These are phyloP conservation scores for Tulasnella sp. DNA, from an alignment of 768 basidiomycete species.

Conservation along the genomic window DNA sequence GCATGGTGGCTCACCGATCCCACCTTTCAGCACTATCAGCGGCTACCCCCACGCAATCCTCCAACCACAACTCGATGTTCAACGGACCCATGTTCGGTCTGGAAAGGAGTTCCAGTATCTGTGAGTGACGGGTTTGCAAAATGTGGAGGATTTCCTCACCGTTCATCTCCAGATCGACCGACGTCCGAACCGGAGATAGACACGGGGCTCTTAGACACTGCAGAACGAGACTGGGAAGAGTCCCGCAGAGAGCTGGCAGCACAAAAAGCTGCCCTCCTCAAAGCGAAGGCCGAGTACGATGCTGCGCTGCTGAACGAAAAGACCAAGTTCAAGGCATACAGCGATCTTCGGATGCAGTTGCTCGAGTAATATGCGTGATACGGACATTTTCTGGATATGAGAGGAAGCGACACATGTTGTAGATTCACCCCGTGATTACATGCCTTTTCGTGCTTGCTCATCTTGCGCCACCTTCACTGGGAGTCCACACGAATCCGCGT, in stretches of 20 bases:
- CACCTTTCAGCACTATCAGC: too few species aligned
- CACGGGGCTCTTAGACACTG: too few species aligned
- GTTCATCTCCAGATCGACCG: too few species aligned
- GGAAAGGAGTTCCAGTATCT: too few species aligned
- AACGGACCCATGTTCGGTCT: too few species aligned
- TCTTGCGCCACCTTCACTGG: background rate
- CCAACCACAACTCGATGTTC: too few species aligned
- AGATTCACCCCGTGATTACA: background rate
- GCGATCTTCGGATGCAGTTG: background rate
- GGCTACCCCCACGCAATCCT: too few species aligned
- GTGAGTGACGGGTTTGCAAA: too few species aligned
- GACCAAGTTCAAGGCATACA: background rate
- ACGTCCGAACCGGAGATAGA: too few species aligned
- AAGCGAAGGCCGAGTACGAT: background rate
- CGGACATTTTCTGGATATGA: background rate
- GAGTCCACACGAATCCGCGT: conserved; percentile 1
- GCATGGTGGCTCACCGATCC: too few species aligned
- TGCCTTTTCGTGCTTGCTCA: background rate
- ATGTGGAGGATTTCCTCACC: too few species aligned
- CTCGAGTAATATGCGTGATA: background rate
- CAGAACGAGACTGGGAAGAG: background rate
- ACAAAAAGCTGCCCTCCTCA: background rate
- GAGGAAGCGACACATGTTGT: background rate
- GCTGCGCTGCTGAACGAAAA: background rate
- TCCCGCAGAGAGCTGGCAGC: background rate